A percentile compares a stretch with the other conserved stretches of the same genome.
phyloP scores from a whole-genome alignment of 805 yeast species.

The Priceomyces fermenticarens region DNA sequence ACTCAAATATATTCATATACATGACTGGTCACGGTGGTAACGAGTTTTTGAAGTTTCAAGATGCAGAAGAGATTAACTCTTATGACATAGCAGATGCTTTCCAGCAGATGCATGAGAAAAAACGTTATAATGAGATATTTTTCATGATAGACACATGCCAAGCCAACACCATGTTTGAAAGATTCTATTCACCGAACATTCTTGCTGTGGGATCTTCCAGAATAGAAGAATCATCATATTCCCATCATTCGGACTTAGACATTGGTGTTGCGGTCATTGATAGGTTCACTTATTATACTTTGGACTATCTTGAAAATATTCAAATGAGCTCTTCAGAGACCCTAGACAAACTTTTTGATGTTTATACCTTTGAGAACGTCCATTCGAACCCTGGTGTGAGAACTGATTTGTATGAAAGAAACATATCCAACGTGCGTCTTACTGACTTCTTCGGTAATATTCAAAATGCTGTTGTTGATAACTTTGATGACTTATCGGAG shows the following conservation, averaged over 20 bases:
- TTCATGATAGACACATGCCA: constrained; percentile 99
- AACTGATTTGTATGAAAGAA: constrained; percentile 70
- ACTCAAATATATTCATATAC: constrained; percentile 89
- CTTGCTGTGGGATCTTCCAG: constrained; percentile 90
- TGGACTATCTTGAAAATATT: constrained; percentile 82
- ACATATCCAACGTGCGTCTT: constrained; percentile 64
- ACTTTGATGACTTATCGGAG: constrained; percentile 49
- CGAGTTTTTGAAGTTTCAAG: constrained; percentile 95
- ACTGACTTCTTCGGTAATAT: constrained; percentile 96
- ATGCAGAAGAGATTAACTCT: constrained; percentile 95
- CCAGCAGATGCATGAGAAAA: constrained; percentile 94
- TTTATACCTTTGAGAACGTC: constrained; percentile 78
- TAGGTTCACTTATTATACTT: constrained; percentile 87
- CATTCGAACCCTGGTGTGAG: constrained; percentile 94
- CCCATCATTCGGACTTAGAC: constrained; percentile 93
- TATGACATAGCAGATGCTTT: constrained; percentile 97
- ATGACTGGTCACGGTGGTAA: constrained; percentile 99
- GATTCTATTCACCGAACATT: constrained; percentile 88
- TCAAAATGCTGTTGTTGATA: constrained; percentile 68
- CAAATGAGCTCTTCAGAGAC: constrained; percentile 73
- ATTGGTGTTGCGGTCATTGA: constrained; percentile 98
- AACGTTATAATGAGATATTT: constrained; percentile 89
- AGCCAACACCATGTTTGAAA: constrained; percentile 96
- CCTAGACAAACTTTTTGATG: constrained; percentile 78
- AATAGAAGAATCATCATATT: constrained; percentile 84